These are phyloP conservation scores for Melastoma malabathricum DNA, from an alignment of 345 rosid genomes.

Conservation along the genomic window DNA sequence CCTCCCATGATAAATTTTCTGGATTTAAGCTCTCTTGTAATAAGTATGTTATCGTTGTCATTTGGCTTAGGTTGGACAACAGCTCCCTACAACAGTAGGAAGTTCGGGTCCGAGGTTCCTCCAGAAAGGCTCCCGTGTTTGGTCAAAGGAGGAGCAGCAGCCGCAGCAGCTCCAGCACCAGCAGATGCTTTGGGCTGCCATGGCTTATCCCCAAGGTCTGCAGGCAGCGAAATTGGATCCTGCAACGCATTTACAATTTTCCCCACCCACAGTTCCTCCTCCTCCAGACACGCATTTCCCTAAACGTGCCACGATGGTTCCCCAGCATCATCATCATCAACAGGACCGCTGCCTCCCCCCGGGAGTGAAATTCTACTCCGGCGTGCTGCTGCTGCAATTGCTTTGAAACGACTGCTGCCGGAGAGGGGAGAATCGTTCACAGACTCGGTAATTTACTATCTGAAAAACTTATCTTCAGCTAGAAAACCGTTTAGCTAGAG, in stretches of 20 bases:
- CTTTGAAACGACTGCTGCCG: conserved; percentile 42
- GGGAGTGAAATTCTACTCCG: conserved; percentile 16
- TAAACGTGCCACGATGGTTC: conserved; percentile 20
- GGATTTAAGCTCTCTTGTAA: background rate
- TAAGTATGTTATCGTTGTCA: too few species aligned
- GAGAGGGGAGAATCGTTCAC: conserved; percentile 9
- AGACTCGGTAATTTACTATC: background rate
- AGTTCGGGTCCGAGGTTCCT: conserved; percentile 16
- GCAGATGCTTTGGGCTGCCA: conserved; percentile 40
- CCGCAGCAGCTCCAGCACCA: conserved; percentile 16
- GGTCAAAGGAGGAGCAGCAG: conserved; percentile 20
- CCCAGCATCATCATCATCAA: conserved; percentile 13
- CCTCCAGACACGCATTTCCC: conserved; percentile 18
- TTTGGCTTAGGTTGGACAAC: conserved; percentile 31
- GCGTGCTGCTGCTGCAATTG: conserved; percentile 34
- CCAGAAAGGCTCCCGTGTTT: conserved; percentile 10
- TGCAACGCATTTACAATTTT: conserved; percentile 13
- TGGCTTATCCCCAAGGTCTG: conserved; percentile 31
- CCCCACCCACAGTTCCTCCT: conserved; percentile 14
- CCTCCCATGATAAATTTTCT: too few species aligned
- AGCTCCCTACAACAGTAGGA: conserved; percentile 22
- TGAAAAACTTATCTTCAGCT: too few species aligned
- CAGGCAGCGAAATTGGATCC: conserved; percentile 23
- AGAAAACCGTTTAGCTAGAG: background rate
- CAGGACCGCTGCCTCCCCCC: conserved; percentile 32